Evolutionary conservation across 1,284 basidiomycete genomes (phyloP).

Genomic region (Fomitiporia mediterranea): DNA sequence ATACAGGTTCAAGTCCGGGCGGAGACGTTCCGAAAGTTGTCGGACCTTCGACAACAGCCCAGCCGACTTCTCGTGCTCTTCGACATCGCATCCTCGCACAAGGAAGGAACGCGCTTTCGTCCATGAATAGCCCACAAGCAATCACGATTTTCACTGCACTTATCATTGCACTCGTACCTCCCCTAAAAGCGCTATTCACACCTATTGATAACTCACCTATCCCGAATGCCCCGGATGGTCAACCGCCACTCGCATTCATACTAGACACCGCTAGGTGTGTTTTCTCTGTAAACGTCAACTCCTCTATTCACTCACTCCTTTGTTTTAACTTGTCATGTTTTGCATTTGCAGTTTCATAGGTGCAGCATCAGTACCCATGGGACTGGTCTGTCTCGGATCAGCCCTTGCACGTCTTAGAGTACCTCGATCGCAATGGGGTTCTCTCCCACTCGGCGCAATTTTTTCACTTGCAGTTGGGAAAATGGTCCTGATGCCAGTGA

Average conservation of each 20-base stretch:
- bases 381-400: conserved; percentile 69
- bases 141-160: conserved; percentile 64
- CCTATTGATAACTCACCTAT: conserved; percentile 46
- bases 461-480: conserved; percentile 54
- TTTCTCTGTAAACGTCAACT: background rate
- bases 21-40: conserved; percentile 1
- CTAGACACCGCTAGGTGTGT: conserved; percentile 47
- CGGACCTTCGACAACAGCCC: conserved; percentile 11
- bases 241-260: conserved; percentile 67
- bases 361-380: conserved; percentile 66
- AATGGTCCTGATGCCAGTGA: conserved; percentile 62
- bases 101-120: conserved; percentile 34
- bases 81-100: conserved; percentile 20
- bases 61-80: conserved; percentile 12
- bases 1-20: too few relatives aligned
- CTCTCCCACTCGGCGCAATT: conserved; percentile 66
- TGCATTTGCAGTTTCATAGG: conserved; percentile 54
- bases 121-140: conserved; percentile 51
- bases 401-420: conserved; percentile 65
- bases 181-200: conserved; percentile 71
- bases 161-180: conserved; percentile 58
- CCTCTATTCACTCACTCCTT: background rate
- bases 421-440: conserved; percentile 44
- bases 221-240: conserved; percentile 65
- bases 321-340: background rate